These are phyloP conservation scores for Amanita fuliginea DNA, from an alignment of 768 basidiomycete genomes.

Conservation along the genomic window DNA sequence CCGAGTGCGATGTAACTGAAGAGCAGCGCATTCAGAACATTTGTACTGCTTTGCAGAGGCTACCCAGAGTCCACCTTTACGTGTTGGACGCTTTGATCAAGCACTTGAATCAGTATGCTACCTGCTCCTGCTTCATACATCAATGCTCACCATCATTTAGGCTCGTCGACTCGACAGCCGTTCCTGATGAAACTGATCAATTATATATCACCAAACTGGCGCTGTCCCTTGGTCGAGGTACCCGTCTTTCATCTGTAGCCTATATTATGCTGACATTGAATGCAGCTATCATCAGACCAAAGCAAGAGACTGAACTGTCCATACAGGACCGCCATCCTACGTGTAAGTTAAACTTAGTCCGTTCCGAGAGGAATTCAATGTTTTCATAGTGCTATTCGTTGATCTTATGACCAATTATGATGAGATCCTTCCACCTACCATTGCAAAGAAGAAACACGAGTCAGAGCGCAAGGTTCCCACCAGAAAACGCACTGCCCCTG, in stretches of 20 bases:
- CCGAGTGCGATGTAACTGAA: conserved; percentile 41
- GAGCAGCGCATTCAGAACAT: conserved; percentile 57
- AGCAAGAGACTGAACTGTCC: conserved; percentile 70
- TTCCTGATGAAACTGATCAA: conserved; percentile 57
- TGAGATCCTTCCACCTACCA: conserved; percentile 67
- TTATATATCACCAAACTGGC: conserved; percentile 83
- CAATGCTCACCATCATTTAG: conserved; percentile 23
- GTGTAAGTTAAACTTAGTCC: conserved; percentile 28
- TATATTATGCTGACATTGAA: conserved; percentile 3
- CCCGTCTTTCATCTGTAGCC: conserved; percentile 10
- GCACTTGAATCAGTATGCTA: conserved; percentile 63
- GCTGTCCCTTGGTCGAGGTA: conserved; percentile 78
- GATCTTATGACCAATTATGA: conserved; percentile 74
- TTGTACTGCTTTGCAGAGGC: conserved; percentile 46
- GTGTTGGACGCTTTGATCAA: conserved; percentile 70
- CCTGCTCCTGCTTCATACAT: neutral
- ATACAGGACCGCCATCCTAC: conserved; percentile 88
- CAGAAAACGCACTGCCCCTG: conserved; percentile 76
- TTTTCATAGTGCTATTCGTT: conserved; percentile 58
- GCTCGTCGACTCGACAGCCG: conserved; percentile 56
- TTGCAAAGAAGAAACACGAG: conserved; percentile 79
- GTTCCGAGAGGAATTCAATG: neutral
- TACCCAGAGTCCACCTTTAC: conserved; percentile 72
- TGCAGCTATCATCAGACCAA: conserved; percentile 73
- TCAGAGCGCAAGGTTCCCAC: conserved; percentile 76